Conservation (phyloP, 495 filamentous ascomycete species). For the Penicillium steckii region DNA sequence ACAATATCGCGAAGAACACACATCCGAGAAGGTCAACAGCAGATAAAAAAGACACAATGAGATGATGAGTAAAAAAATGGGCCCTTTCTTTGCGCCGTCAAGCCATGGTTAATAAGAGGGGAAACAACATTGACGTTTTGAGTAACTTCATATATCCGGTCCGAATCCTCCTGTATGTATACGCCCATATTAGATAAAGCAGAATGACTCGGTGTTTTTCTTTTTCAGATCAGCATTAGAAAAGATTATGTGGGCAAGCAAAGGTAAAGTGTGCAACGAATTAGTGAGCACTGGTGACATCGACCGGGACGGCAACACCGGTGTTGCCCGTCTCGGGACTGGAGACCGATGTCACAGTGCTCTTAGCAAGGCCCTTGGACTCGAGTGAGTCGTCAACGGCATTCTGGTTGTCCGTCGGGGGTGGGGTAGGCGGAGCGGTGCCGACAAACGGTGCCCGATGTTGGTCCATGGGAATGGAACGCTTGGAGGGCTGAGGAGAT, state of each 20-base stretch:
- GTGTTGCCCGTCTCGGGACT: constrained; percentile 34
- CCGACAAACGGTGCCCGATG: constrained; percentile 32
- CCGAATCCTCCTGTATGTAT: constrained; percentile 42
- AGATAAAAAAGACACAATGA: neutral
- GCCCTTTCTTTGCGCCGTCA: constrained; percentile 38
- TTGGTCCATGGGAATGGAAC: constrained; percentile 34
- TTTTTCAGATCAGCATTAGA: constrained; percentile 25
- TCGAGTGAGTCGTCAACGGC: constrained; percentile 30
- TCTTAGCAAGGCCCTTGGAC: constrained; percentile 33
- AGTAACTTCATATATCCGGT: constrained; percentile 32
- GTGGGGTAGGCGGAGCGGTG: constrained; percentile 44
- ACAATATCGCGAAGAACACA: neutral
- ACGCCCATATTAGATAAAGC: constrained; percentile 41
- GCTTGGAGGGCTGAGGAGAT: constrained; percentile 41
- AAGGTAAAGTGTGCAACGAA: constrained; percentile 25
- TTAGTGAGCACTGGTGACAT: constrained; percentile 30
- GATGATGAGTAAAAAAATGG: constrained; percentile 13
- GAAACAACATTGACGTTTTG: constrained; percentile 18
- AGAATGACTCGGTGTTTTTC: constrained; percentile 18
- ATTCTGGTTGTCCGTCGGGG: constrained; percentile 40
- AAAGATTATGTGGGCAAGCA: constrained; percentile 40
- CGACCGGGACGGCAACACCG: constrained; percentile 31
- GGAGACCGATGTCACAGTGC: constrained; percentile 34
- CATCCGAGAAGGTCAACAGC: too few relatives aligned
- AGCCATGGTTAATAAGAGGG: constrained; percentile 33